Percentiles rank a stretch among this genome's conserved stretches.
phyloP scores from a whole-genome alignment of 768 basidiomycete species.

The Lepiota brunneoincarnata region DNA sequence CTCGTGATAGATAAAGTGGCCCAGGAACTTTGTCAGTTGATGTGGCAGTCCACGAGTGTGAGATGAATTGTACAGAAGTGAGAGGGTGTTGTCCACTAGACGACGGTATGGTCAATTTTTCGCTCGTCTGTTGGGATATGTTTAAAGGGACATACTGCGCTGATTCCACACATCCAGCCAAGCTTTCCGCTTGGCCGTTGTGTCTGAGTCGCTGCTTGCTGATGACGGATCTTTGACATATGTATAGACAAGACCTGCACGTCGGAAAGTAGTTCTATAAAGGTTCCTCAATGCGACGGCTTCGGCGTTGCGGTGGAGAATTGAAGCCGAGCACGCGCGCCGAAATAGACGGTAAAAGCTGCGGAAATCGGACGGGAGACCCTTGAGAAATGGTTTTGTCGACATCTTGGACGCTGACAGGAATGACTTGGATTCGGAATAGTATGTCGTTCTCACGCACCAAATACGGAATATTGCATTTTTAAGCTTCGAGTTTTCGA shows the following conservation, averaged over 20 bases:
- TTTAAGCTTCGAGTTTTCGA: neutral
- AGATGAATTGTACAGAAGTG: constrained; percentile 59
- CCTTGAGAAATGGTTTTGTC: neutral
- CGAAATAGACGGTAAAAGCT: constrained; percentile 16
- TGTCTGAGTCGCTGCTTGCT: neutral
- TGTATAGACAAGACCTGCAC: constrained; percentile 9
- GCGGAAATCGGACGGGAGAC: constrained; percentile 13
- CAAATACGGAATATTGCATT: constrained; percentile 3
- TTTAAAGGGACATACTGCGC: constrained; percentile 44
- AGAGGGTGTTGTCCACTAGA: constrained; percentile 67
- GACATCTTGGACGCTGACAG: neutral
- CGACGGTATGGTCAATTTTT: constrained; percentile 1
- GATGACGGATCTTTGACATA: neutral
- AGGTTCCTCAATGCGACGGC: constrained; percentile 11
- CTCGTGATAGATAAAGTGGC: constrained; percentile 33
- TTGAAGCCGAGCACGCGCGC: constrained; percentile 15
- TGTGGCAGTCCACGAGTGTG: constrained; percentile 63
- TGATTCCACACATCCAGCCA: constrained; percentile 56
- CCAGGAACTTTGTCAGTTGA: constrained; percentile 54
- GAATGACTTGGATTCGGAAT: neutral
- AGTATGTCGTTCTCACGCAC: constrained; percentile 1
- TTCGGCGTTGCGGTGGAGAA: constrained; percentile 14
- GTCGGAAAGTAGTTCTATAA: constrained; percentile 14
- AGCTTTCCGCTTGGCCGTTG: constrained; percentile 3
- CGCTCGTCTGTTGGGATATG: constrained; percentile 1